Percentiles rank a stretch among this genome's conserved stretches.
These are phyloP conservation scores for Diatrype stigma DNA, from an alignment of 2,329 filamentous ascomycete species.

Conservation along the genomic window DNA sequence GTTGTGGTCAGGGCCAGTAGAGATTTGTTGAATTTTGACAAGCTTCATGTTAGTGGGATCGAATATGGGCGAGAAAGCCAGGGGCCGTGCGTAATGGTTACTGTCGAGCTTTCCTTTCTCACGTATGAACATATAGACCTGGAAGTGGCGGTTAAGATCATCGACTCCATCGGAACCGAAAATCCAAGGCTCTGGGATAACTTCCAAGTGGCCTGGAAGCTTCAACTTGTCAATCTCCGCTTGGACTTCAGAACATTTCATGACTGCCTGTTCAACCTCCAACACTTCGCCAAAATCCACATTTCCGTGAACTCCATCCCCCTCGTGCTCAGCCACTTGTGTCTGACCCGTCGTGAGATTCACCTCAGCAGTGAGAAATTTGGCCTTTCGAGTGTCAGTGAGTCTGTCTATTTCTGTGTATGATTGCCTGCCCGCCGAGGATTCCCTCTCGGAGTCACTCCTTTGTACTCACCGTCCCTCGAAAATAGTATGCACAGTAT, in stretches of 20 bases:
- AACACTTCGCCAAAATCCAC: constrained; percentile 59
- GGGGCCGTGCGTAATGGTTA: constrained; percentile 45
- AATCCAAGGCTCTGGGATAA: constrained; percentile 62
- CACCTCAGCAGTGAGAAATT: neutral
- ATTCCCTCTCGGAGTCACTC: no score
- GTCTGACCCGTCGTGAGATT: constrained; percentile 43
- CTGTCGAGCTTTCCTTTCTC: constrained; percentile 31
- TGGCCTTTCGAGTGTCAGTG: no score
- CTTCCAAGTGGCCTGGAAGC: constrained; percentile 54
- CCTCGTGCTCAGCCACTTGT: constrained; percentile 36
- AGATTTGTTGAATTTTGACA: constrained; percentile 3
- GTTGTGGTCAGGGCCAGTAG: neutral
- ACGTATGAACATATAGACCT: constrained; percentile 7
- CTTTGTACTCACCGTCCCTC: no score
- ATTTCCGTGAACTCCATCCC: constrained; percentile 55
- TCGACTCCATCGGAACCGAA: constrained; percentile 38
- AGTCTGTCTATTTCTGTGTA: no score
- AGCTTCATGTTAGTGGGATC: constrained; percentile 3
- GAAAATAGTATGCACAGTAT: no score
- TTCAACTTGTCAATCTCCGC: constrained; percentile 59
- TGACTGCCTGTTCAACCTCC: constrained; percentile 49
- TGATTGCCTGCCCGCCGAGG: no score
- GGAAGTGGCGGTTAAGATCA: constrained; percentile 3
- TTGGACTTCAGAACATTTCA: constrained; percentile 53
- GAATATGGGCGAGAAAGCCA: constrained; percentile 35